Conservation (phyloP, 2,329 filamentous ascomycete genomes). For the Apiospora saccharicola region DNA sequence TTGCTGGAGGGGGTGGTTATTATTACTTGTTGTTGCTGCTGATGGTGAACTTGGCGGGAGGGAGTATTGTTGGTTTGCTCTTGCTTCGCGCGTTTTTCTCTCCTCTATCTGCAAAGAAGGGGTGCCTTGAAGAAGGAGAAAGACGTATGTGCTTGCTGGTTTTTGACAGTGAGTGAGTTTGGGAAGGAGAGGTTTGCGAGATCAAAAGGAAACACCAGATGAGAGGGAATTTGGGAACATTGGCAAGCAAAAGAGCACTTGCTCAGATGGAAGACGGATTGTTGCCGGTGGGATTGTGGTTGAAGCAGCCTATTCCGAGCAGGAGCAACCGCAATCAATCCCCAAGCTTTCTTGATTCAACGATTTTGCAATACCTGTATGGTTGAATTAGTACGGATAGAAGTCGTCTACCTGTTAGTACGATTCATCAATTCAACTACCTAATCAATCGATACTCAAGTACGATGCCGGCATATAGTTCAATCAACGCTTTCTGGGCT, state of each 20-base stretch:
- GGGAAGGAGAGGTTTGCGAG: not conserved
- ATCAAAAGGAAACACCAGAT: not conserved
- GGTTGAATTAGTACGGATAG: not conserved
- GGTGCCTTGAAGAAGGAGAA: not conserved
- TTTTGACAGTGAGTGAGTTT: not conserved
- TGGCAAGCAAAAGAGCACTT: not conserved
- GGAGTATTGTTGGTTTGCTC: not conserved
- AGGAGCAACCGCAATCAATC: not conserved
- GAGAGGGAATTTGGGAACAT: not conserved
- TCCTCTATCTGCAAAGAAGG: not conserved
- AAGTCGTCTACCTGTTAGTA: not conserved
- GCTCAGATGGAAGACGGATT: constrained; percentile 5
- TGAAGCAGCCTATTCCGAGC: not conserved
- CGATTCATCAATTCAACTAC: not conserved
- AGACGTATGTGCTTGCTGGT: not conserved
- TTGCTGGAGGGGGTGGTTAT: too few relatives aligned
- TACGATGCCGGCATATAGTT: not conserved
- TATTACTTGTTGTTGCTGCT: not conserved
- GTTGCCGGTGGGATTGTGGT: not conserved
- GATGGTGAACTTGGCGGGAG: not conserved
- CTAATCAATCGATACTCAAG: not conserved
- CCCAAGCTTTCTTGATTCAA: not conserved
- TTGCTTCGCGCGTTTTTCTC: not conserved
- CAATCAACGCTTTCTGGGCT: not conserved
- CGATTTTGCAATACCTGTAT: not conserved